These are phyloP conservation scores for Termitomyces sp. DNA, from an alignment of 768 basidiomycete species.

Conservation along the genomic window DNA sequence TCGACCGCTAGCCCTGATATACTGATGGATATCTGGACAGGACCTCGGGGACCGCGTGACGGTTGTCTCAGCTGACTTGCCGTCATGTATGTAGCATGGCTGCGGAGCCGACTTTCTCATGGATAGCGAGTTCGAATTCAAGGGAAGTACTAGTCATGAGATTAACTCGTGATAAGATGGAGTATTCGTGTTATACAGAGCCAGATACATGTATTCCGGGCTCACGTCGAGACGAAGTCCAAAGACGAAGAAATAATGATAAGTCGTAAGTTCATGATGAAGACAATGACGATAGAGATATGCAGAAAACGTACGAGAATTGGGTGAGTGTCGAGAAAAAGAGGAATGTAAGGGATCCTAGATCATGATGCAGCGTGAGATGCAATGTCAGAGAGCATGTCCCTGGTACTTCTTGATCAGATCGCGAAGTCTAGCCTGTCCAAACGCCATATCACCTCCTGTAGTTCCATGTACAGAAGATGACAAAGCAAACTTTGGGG, in stretches of 20 bases:
- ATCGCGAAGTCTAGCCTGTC: slow-evolving; percentile 71
- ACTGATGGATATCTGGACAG: too few species aligned
- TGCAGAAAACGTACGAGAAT: neutral
- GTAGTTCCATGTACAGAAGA: slow-evolving; percentile 20
- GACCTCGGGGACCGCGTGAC: too few species aligned
- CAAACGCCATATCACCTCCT: slow-evolving; percentile 59
- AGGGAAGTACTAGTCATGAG: neutral
- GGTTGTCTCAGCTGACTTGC: too few species aligned
- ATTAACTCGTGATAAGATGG: neutral
- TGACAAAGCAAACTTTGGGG: slow-evolving; percentile 17
- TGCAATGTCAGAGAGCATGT: slow-evolving; percentile 4
- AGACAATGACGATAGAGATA: neutral
- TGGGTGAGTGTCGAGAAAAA: neutral
- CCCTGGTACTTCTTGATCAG: slow-evolving; percentile 81
- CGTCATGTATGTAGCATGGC: neutral
- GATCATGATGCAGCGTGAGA: neutral
- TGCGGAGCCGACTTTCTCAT: neutral
- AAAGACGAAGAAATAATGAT: slow-evolving; percentile 13
- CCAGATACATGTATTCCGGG: neutral
- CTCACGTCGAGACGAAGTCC: neutral
- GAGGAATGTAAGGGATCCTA: neutral
- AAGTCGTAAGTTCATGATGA: slow-evolving; percentile 7
- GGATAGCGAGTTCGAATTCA: neutral
- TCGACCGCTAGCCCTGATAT: too few species aligned
- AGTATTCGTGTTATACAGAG: neutral